phyloP scores from a whole-genome alignment of 1,284 basidiomycete species.

The Leccinum angustisporum region DNA sequence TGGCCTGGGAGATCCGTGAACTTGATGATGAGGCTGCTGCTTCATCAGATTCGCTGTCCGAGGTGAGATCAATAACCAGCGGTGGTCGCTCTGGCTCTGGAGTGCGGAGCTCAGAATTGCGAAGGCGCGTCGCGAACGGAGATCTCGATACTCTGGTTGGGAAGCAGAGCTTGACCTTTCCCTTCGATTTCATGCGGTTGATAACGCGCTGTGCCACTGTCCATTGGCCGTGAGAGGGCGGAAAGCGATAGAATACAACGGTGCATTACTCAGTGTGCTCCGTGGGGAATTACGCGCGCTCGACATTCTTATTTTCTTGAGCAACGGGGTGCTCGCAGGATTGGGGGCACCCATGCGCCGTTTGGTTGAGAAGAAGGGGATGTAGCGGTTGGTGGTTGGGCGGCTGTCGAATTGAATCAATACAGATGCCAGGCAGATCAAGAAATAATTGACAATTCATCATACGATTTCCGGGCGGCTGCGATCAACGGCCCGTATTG shows the following conservation, averaged over 20 bases:
- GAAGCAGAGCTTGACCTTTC: constrained; percentile 26
- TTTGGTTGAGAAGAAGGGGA: constrained; percentile 13
- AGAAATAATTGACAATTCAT: constrained; percentile 13
- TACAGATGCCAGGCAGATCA: neutral
- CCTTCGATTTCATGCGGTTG: constrained; percentile 30
- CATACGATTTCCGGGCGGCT: constrained; percentile 25
- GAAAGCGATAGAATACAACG: neutral
- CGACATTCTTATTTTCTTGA: constrained; percentile 27
- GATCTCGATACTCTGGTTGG: constrained; percentile 17
- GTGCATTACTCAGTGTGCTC: constrained; percentile 22
- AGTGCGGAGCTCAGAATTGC: constrained; percentile 9
- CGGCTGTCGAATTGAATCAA: constrained; percentile 19
- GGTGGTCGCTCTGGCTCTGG: constrained; percentile 6
- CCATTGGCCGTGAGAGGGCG: constrained; percentile 13
- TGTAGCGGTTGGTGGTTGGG: neutral
- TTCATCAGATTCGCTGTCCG: constrained; percentile 11
- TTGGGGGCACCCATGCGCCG: constrained; percentile 6
- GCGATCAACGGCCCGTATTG: constrained; percentile 29
- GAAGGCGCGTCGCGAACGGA: constrained; percentile 23
- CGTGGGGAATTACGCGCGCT: constrained; percentile 16
- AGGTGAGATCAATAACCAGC: constrained; percentile 28
- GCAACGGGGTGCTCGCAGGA: constrained; percentile 6
- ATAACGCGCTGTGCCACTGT: constrained; percentile 32
- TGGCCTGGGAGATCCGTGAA: neutral
- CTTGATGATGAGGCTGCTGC: neutral